These are phyloP conservation scores for Pythium coloratum DNA, from an alignment of 352 stramenopile genomes.

Conservation along the genomic window DNA sequence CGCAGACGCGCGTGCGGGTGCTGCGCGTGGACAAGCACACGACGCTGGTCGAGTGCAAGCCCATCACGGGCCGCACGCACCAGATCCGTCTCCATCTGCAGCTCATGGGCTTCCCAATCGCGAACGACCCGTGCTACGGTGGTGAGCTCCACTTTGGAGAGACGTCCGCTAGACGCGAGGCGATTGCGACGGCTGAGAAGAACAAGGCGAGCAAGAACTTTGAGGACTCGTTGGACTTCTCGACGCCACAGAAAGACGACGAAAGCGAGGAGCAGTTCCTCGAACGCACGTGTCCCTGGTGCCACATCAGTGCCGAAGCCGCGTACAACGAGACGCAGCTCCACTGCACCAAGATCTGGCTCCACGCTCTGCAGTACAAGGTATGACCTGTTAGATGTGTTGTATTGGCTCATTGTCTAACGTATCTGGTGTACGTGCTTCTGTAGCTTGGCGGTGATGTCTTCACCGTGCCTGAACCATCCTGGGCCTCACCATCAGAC, in stretches of 20 bases:
- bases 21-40: slow-evolving; percentile 60
- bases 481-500: slow-evolving; percentile 50
- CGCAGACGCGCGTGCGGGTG: slow-evolving; percentile 71
- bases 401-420: background rate
- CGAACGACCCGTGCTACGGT: slow-evolving; percentile 97
- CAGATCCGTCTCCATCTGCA: slow-evolving; percentile 98
- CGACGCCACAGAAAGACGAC: slow-evolving; percentile 43
- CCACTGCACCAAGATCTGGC: slow-evolving; percentile 86
- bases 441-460: slow-evolving; percentile 66
- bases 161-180: slow-evolving; percentile 37
- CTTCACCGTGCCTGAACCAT: slow-evolving; percentile 57
- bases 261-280: slow-evolving; percentile 80
- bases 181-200: slow-evolving; percentile 55
- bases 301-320: slow-evolving; percentile 55
- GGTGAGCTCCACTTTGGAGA: slow-evolving; percentile 92
- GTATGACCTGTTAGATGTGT: slow-evolving; percentile 32
- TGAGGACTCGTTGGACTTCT: slow-evolving; percentile 51
- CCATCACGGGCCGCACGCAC: slow-evolving; percentile 95
- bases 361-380: slow-evolving; percentile 88
- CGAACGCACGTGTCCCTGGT: slow-evolving; percentile 77
- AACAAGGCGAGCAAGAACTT: slow-evolving; percentile 31
- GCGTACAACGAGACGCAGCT: slow-evolving; percentile 85
- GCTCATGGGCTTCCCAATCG: slow-evolving; percentile 92
- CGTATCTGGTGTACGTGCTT: slow-evolving; percentile 7
- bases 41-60: slow-evolving; percentile 92